These are phyloP conservation scores for Kandelia obovata DNA, from an alignment of 345 rosid species.

Conservation along the genomic window DNA sequence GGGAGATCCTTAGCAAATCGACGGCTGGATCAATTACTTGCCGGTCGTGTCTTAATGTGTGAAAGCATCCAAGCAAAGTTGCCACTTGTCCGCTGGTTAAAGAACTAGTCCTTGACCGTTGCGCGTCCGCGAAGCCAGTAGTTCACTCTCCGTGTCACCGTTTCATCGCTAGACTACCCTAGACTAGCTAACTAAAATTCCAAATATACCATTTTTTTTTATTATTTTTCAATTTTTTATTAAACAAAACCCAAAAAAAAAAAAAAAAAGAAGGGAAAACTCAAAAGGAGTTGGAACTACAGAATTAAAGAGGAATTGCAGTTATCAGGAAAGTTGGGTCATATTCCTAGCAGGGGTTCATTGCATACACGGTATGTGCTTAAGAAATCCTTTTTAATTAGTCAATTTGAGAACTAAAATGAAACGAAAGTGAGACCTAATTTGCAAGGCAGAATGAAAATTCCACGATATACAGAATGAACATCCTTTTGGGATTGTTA, in stretches of 20 bases:
- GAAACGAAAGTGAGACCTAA: not conserved
- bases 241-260: too few relatives aligned
- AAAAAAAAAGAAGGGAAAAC: not conserved
- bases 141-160: not conserved
- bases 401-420: too few relatives aligned
- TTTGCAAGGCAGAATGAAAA: not conserved
- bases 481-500: not conserved
- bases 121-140: slow-evolving; percentile 25
- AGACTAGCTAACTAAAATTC: not conserved
- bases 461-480: not conserved
- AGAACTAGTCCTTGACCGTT: slow-evolving; percentile 18
- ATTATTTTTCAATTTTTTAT: too few relatives aligned
- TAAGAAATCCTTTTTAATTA: too few relatives aligned
- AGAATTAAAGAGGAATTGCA: too few relatives aligned
- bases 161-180: too few relatives aligned
- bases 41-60: slow-evolving; percentile 21
- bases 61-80: not conserved
- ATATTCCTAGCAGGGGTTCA: too few relatives aligned
- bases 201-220: not conserved
- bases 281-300: too few relatives aligned
- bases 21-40: slow-evolving; percentile 28
- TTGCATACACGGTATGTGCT: too few relatives aligned
- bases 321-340: too few relatives aligned
- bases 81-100: slow-evolving; percentile 17
- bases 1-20: slow-evolving; percentile 13